Evolutionary conservation across 139 green algal genomes (phyloP), one percentile per base, ranked within the genome.

Genomic region (Chlorella sp.): DNA sequence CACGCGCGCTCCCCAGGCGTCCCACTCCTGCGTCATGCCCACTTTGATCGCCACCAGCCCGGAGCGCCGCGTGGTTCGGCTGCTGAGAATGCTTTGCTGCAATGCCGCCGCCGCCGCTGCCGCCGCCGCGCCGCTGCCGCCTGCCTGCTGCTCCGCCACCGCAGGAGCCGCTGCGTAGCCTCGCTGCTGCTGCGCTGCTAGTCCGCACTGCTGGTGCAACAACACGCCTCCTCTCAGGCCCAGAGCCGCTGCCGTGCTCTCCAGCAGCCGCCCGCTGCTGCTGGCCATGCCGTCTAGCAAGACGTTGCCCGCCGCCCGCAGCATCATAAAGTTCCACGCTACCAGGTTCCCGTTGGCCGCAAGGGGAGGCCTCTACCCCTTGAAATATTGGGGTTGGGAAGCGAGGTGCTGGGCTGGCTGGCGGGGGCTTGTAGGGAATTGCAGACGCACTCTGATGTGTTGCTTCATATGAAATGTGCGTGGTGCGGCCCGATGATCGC

Each of bases 11-110:
- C 97, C 97, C 89, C 96, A 96, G 88, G 97, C 92, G 89, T 99
- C 97, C 98, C 98, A 99, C 78, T 97, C 95, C 88, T 97, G 95
- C 15, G 96, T 99, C 98, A 99, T 99, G 84, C 98, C 98, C 0
- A 94, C 96, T 92, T 99, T 99, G 30, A 99, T 91, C 0, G 96
- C 98, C 22, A 99, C 95, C 78, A 96, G 90, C 1, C 98, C 98
- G 1, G 95, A 95, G 26, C 98, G 92, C 34, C 92, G 84, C 0
- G 93, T 88, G 83, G 9, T 28, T 34, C 64, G 95, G 42, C 34
- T 88, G 81, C 42, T 90, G 76, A 16, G 78, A 68, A 86, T 94
- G 88, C n/a, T 30, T 32, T 81, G 87, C 81, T 61, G 68, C 81
- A 83, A 28, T 34, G 40, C 30, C 16, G 80, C 85, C n/a, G 69